Base-by-base conservation (phyloP, 495 filamentous ascomycete species). In the Hypoxylon crocopeplum region DNA sequence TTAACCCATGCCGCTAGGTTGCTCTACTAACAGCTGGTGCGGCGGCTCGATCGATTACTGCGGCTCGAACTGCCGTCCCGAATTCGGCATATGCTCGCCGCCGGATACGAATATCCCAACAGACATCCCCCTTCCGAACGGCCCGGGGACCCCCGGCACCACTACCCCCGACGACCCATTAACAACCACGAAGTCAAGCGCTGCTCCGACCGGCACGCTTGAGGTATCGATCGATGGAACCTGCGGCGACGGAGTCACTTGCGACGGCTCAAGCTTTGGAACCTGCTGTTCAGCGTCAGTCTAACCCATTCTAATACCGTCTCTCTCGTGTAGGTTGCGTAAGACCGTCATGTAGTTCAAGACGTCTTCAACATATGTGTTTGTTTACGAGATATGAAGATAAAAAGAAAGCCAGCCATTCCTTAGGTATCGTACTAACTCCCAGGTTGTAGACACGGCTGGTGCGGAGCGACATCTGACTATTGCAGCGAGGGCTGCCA, bases 21-120 rank as follows among this genome's bases (percentile, higher is more conserved):
- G 84, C 75, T 70, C 72, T 54, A 36, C 67, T 54, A 62, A 74
- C 48, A 73, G 75, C 22, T 72, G 64, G 45, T 85, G 81, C 67
- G 82, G 82, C 6, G 77, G 75, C 41, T 77, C 76, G 0, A 74
- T 71, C 6, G 68, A 72, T 19, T 75, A 82, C 62, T 86, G 83
- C 60, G 79, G 78, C 19, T 54, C 51, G 1, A 80, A 76, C 6
- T 87, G 84, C 48, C 74, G 78, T 20, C 58, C 74, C 7, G 69
- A 73, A 19, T 79, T 78, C 46, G 82, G 83, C 4, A 74, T 71
- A 42, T 86, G 83, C 52, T 50, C 71, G 8, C 19, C 42, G 6
- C 40, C 63, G 7, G 66, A 68, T 38, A 45, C 53, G 8, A 25
- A 17, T 15, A 48, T 59, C 48, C 55, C 54, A 5, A 60, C 49